phyloP scores from a whole-genome alignment of 164 flowering plant genomes.

The Kingdonia uniflora region DNA sequence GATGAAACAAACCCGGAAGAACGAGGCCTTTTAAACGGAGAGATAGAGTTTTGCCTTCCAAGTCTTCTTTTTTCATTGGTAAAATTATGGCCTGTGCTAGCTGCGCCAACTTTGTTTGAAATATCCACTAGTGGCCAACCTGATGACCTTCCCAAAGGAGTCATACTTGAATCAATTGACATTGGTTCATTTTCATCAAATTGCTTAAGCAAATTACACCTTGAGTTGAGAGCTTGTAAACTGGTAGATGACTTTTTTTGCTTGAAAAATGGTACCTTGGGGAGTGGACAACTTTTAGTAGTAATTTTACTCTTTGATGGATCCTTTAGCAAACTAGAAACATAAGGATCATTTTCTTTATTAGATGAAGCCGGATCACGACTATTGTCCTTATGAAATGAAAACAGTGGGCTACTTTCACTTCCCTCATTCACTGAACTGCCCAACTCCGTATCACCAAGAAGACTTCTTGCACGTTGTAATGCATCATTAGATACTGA shows the following conservation, averaged over 20 bases:
- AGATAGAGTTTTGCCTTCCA: conserved; percentile 32
- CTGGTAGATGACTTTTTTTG: conserved; percentile 13
- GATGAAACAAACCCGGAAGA: conserved; percentile 26
- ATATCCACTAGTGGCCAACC: conserved; percentile 51
- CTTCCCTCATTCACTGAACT: conserved; percentile 22
- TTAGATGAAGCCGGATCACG: conserved; percentile 12
- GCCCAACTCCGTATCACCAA: conserved; percentile 63
- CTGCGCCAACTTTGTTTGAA: conserved; percentile 31
- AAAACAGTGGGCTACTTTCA: conserved; percentile 17
- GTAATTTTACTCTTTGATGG: conserved; percentile 12
- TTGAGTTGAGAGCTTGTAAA: conserved; percentile 16
- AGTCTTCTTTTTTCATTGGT: conserved; percentile 35
- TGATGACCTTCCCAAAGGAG: conserved; percentile 17
- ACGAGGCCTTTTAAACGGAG: conserved; percentile 93
- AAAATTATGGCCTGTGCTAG: conserved; percentile 14
- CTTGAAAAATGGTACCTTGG: conserved; percentile 23
- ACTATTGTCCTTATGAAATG: conserved; percentile 15
- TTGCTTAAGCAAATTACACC: conserved; percentile 38
- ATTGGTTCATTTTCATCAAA: conserved; percentile 34
- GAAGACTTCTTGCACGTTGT: conserved; percentile 82
- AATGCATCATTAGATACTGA: conserved; percentile 87
- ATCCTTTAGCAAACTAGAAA: conserved; percentile 21
- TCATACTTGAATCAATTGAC: conserved; percentile 18
- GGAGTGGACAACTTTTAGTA: conserved; percentile 31
- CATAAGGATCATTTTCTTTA: conserved; percentile 23